Base-by-base conservation (phyloP, 179 eudicot genomes). In the Gypsophila paniculata region DNA sequence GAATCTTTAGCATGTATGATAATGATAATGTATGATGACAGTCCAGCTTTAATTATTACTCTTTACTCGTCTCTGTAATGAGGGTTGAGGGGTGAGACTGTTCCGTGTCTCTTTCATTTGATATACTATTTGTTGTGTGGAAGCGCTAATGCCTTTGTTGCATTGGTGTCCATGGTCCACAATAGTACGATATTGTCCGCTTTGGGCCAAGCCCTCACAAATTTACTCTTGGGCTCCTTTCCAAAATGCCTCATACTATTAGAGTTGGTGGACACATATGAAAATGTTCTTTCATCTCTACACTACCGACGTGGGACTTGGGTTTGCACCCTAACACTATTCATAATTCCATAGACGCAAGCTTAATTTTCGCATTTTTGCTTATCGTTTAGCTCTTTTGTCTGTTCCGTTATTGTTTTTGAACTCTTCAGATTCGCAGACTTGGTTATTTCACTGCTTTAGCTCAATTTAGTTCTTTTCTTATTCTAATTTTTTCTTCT, bases 1-100 rank as follows among this genome's bases (percentile, higher is more conserved):
- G 85, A 61, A 80, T 83, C 62, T 94, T 94, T 79, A 61, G 65
- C 65, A 80, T 85, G 68, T 91, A 84, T 67, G 99, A 89, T 79
- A 77, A 71, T 58, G 92, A 94, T 78, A 80, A 84, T 78, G 99
- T 93, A 88, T 58, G 93, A 65, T 21, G 46, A 18, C 44, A 48
- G 26, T 25, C 15, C 23, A n/a, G n/a, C n/a, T n/a, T n/a, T 4
- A 13, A 39, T 53, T 29, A 39, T 42, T 6, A 6, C 46, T 42
- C 8, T 42, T 42, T 9, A 42, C 34, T 22, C 49, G n/a, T 42
- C 44, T 25, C 12, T 14, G 22, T 65, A 19, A 0, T 29, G 34
- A 29, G 34, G 34, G 34, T 4, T 25, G 32, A 39, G 3, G 69
- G 29, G 25, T 18, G 22, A 10, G 53, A 42, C 22, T 65, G 69